phyloP scores from a whole-genome alignment of 2,329 filamentous ascomycete genomes.

The Mollisia scopiformis region DNA sequence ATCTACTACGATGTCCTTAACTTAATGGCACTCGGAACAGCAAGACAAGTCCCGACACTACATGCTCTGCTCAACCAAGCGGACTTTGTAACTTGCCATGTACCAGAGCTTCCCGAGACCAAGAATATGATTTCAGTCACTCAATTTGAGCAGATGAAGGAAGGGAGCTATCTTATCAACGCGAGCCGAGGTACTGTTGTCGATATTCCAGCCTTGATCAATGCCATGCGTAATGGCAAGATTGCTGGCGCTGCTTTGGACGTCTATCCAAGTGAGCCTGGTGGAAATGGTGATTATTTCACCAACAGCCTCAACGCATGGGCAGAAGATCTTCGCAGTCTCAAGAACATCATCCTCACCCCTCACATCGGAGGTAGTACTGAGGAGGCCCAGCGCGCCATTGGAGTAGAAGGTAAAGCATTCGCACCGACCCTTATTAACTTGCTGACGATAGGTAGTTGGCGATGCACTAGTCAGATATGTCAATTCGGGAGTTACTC shows the following conservation, averaged over 20 bases:
- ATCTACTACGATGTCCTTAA: slow-evolving; percentile 97
- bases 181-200: slow-evolving; percentile 93
- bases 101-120: slow-evolving; percentile 91
- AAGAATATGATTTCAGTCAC: slow-evolving; percentile 84
- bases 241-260: slow-evolving; percentile 94
- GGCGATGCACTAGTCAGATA: slow-evolving; percentile 86
- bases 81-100: slow-evolving; percentile 94
- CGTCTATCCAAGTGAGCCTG: slow-evolving; percentile 93
- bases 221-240: slow-evolving; percentile 83
- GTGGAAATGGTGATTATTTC: slow-evolving; percentile 94
- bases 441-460: slow-evolving; percentile 62
- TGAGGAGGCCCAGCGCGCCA: slow-evolving; percentile 95
- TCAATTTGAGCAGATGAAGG: slow-evolving; percentile 88
- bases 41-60: slow-evolving; percentile 79
- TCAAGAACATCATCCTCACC: slow-evolving; percentile 93
- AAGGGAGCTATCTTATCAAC: slow-evolving; percentile 92
- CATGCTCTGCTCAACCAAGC: slow-evolving; percentile 75
- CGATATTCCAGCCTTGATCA: slow-evolving; percentile 88
- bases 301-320: slow-evolving; percentile 80
- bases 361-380: slow-evolving; percentile 98
- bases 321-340: slow-evolving; percentile 79
- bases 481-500: slow-evolving; percentile 91
- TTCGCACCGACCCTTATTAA: slow-evolving; percentile 2
- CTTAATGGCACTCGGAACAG: slow-evolving; percentile 90
- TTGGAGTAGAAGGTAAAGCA: slow-evolving; percentile 76